Percentiles rank a stretch among this genome's conserved stretches.
phyloP scores from a whole-genome alignment of 2,329 filamentous ascomycete genomes.

The Phoma sp. region DNA sequence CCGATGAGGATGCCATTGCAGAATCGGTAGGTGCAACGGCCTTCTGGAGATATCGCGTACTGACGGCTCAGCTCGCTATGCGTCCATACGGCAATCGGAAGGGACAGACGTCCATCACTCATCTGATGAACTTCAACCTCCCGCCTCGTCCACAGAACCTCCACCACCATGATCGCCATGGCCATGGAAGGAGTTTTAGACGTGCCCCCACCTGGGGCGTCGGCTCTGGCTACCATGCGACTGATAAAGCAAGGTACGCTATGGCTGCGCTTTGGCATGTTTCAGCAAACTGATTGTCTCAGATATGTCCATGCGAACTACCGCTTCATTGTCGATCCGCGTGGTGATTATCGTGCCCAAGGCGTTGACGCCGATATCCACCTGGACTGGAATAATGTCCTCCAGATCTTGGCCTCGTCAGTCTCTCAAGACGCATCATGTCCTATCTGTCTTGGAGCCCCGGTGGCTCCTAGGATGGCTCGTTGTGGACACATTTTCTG shows the following conservation, averaged over 20 bases:
- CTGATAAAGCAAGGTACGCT: conserved; percentile 82
- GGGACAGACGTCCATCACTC: conserved; percentile 95
- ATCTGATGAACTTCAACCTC: conserved; percentile 88
- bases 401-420: conserved; percentile 89
- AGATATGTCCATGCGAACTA: conserved; percentile 96
- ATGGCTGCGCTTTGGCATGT: background rate
- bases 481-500: conserved; percentile 98
- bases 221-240: conserved; percentile 86
- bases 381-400: conserved; percentile 86
- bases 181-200: conserved; percentile 61
- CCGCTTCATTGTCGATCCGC: conserved; percentile 89
- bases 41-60: background rate
- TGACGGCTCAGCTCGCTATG: conserved; percentile 62
- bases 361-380: conserved; percentile 86
- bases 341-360: conserved; percentile 78
- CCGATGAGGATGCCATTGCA: conserved; percentile 86
- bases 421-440: conserved; percentile 88
- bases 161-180: conserved; percentile 58
- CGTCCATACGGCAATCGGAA: conserved; percentile 72
- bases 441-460: conserved; percentile 91
- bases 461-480: conserved; percentile 94
- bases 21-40: conserved; percentile 66
- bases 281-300: conserved; percentile 6
- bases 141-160: conserved; percentile 73
- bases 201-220: conserved; percentile 81